A percentile compares a stretch with the other conserved stretches of the same genome.
Conservation (phyloP, 2,329 filamentous ascomycete genomes). For the Botrytis fragariae region DNA sequence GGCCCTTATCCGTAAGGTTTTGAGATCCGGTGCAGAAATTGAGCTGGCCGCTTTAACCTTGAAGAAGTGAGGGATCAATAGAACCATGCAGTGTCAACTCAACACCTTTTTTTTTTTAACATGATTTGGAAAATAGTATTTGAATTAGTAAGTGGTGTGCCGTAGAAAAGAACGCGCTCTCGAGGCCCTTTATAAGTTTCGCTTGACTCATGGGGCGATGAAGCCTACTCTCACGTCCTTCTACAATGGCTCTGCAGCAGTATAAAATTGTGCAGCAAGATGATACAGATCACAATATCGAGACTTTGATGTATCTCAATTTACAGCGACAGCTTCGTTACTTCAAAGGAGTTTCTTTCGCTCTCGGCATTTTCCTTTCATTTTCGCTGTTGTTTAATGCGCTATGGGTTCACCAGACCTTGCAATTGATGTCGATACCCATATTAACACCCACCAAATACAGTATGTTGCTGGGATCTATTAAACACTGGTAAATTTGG, state of each 20-base stretch:
- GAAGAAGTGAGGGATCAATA: not conserved
- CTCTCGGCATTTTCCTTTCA: not conserved
- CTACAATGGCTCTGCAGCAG: not conserved
- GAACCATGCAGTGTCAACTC: not conserved
- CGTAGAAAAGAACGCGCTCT: not conserved
- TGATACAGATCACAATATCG: not conserved
- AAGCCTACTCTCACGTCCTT: not conserved
- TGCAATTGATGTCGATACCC: not conserved
- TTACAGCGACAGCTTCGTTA: not conserved
- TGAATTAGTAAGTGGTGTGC: no score
- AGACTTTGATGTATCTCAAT: not conserved
- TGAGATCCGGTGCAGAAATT: not conserved
- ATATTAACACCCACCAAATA: not conserved
- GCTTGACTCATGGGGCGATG: not conserved
- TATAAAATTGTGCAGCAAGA: not conserved
- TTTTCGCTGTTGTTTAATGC: not conserved
- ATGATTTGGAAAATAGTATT: no score
- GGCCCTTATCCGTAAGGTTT: not conserved
- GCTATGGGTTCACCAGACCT: not conserved
- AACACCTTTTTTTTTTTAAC: no score
- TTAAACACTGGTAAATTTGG: not conserved
- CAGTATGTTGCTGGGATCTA: not conserved
- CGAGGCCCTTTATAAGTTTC: not conserved
- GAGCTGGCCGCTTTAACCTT: not conserved
- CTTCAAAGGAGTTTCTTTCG: not conserved